These are phyloP conservation scores for Ceratocystis huliohia DNA, from an alignment of 2,329 filamentous ascomycete genomes.

Conservation along the genomic window DNA sequence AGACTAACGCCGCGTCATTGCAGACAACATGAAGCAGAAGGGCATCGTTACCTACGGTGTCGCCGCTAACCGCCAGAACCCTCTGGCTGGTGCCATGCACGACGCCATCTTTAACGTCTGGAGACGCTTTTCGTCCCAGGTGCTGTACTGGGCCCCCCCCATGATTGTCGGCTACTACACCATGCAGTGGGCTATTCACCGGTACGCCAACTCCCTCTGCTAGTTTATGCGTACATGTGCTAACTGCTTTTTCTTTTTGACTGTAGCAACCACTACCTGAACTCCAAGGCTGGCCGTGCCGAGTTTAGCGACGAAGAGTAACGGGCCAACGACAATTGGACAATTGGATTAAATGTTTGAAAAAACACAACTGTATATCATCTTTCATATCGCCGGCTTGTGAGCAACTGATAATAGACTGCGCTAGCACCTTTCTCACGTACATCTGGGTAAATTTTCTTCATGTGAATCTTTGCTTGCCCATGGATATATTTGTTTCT, in stretches of 20 bases:
- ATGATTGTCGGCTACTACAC: slow-evolving; percentile 64
- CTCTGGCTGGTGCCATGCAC: slow-evolving; percentile 63
- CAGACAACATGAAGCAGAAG: slow-evolving; percentile 38
- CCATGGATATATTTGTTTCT: neutral
- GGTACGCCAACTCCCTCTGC: slow-evolving; percentile 43
- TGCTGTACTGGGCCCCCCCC: slow-evolving; percentile 78
- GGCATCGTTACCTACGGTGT: slow-evolving; percentile 61
- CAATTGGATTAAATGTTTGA: slow-evolving; percentile 15
- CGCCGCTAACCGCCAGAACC: slow-evolving; percentile 77
- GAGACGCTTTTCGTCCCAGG: slow-evolving; percentile 72
- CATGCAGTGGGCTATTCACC: slow-evolving; percentile 84
- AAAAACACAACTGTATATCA: slow-evolving; percentile 20
- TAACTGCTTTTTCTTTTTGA: neutral
- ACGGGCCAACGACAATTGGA: neutral
- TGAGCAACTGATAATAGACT: slow-evolving; percentile 17
- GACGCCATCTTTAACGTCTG: slow-evolving; percentile 92
- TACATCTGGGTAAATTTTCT: neutral
- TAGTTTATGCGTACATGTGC: neutral
- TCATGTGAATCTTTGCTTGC: neutral
- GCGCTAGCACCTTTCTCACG: slow-evolving; percentile 14
- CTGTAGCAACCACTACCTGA: slow-evolving; percentile 62
- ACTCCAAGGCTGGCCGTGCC: slow-evolving; percentile 62
- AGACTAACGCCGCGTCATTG: neutral
- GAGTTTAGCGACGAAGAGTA: slow-evolving; percentile 34
- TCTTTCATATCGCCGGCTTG: slow-evolving; percentile 17